Percentiles rank a stretch among this genome's conserved stretches.
Evolutionary conservation across 305 asterid species (phyloP).

Genomic region (Fraxinus angustifolia): DNA sequence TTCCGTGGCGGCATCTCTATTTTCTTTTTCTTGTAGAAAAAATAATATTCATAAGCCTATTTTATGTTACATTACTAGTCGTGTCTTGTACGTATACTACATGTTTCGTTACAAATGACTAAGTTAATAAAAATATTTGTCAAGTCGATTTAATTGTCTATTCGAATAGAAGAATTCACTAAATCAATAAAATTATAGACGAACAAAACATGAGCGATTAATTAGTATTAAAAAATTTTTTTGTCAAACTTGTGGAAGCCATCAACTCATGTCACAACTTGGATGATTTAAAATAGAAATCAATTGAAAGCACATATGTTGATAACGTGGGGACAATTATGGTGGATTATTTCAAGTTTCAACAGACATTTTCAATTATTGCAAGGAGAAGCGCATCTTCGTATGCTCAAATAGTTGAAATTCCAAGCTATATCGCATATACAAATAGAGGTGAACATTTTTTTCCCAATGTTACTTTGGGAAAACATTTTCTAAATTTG

Average conservation of each 20-base stretch:
- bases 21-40: not conserved
- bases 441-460: not conserved
- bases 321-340: conserved; percentile 23
- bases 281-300: not conserved
- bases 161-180: not conserved
- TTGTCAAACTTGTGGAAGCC: not conserved
- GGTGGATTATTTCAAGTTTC: conserved; percentile 21
- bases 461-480: not conserved
- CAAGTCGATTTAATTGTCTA: not conserved
- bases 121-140: not conserved
- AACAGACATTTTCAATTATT: conserved; percentile 11
- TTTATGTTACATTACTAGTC: not conserved
- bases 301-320: not conserved
- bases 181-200: not conserved
- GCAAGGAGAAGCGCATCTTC: not conserved
- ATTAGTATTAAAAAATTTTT: not conserved
- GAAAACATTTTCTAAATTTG: not conserved
- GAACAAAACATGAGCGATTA: not conserved
- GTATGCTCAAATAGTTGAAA: not conserved
- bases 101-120: not conserved
- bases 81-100: not conserved
- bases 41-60: not conserved
- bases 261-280: not conserved
- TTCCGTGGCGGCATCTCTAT: not conserved
- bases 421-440: not conserved